phyloP scores from a whole-genome alignment of 805 yeast species.

The Jamesozyma jinghongensis region DNA sequence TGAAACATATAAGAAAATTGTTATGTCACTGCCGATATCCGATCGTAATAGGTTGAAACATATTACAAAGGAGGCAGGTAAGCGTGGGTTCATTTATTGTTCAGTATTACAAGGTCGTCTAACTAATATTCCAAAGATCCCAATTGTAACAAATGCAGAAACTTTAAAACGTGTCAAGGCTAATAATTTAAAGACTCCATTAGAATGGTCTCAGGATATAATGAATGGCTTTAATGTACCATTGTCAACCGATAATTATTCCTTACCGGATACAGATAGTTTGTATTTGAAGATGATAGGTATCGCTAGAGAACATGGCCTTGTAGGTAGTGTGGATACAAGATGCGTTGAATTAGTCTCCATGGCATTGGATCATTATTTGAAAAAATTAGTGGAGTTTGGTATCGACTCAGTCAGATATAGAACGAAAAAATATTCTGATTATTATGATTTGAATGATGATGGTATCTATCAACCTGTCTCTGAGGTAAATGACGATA shows the following conservation, averaged over 20 bases:
- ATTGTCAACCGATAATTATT: constrained; percentile 64
- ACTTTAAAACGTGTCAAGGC: constrained; percentile 26
- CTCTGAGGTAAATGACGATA: constrained; percentile 7
- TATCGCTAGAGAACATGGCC: constrained; percentile 81
- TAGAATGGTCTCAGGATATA: constrained; percentile 89
- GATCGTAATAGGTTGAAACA: constrained; percentile 80
- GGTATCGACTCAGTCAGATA: constrained; percentile 64
- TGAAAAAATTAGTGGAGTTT: constrained; percentile 64
- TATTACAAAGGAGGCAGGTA: constrained; percentile 76
- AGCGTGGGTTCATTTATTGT: constrained; percentile 63
- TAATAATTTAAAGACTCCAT: constrained; percentile 34
- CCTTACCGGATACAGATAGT: constrained; percentile 71
- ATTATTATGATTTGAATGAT: constrained; percentile 28
- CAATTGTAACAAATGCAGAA: constrained; percentile 41
- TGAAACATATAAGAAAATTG: constrained; percentile 74
- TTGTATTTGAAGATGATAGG: constrained; percentile 65
- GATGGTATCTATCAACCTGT: constrained; percentile 26
- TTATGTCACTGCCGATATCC: constrained; percentile 73
- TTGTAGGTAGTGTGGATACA: constrained; percentile 71
- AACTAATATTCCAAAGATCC: constrained; percentile 59
- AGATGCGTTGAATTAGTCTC: constrained; percentile 68
- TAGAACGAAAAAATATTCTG: constrained; percentile 40
- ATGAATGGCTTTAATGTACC: constrained; percentile 78
- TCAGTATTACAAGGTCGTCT: constrained; percentile 61
- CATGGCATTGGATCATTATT: constrained; percentile 74